phyloP scores from a whole-genome alignment of 352 stramenopile genomes.

The Globisporangium camurandrum region DNA sequence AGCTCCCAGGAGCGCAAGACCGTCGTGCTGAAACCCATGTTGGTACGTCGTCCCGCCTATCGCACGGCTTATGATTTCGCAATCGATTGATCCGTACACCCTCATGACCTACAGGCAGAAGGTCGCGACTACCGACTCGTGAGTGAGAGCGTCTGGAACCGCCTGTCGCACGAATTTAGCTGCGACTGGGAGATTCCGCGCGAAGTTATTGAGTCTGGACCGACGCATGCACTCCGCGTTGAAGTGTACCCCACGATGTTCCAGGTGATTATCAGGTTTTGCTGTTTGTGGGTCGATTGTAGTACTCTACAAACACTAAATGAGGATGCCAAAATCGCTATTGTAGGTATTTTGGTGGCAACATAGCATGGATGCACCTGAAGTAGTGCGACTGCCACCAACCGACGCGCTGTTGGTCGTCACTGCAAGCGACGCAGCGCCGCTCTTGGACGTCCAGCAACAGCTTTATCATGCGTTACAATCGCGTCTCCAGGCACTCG shows the following conservation, averaged over 20 bases:
- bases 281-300: neutral
- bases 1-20: constrained; percentile 33
- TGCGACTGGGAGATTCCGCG: constrained; percentile 70
- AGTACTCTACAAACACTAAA: neutral
- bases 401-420: constrained; percentile 28
- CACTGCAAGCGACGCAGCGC: constrained; percentile 24
- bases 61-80: no score
- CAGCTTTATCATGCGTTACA: constrained; percentile 34
- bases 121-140: constrained; percentile 55
- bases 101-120: constrained; percentile 47
- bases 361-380: constrained; percentile 21
- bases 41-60: constrained; percentile 26
- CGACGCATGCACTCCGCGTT: constrained; percentile 31
- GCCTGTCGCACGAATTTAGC: constrained; percentile 48
- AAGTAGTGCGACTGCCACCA: constrained; percentile 16
- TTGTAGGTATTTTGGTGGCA: constrained; percentile 32
- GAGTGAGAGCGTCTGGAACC: constrained; percentile 63
- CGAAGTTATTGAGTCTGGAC: constrained; percentile 40
- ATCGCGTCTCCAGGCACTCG: constrained; percentile 24
- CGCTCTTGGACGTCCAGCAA: constrained; percentile 32
- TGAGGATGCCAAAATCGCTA: neutral
- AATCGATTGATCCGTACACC: no score
- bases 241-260: constrained; percentile 70
- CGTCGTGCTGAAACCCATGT: constrained; percentile 47
- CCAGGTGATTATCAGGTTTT: no score